Conservation (phyloP, 2,329 filamentous ascomycete species). For the Berkeleyomyces rouxiae region DNA sequence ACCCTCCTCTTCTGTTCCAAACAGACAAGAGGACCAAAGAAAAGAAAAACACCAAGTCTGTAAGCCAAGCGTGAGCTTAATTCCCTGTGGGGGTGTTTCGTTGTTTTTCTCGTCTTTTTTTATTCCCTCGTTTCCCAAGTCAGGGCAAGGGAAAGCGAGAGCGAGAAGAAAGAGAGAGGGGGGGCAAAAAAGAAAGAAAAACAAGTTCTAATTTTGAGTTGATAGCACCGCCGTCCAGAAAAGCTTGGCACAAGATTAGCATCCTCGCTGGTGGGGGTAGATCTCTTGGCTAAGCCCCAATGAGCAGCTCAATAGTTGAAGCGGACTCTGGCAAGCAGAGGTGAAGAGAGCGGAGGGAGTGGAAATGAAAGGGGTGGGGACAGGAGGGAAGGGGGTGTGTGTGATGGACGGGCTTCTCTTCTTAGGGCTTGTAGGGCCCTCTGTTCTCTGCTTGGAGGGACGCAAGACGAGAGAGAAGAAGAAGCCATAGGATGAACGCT, state of each 20-base stretch:
- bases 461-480: neutral
- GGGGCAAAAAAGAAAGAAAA: neutral
- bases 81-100: no score
- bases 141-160: no score
- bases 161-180: no score
- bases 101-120: no score
- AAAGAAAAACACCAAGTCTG: no score
- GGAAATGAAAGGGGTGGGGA: neutral
- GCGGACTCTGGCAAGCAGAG: neutral
- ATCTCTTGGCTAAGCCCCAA: neutral
- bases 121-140: no score
- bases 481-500: no score
- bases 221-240: neutral
- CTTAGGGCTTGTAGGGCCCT: no score
- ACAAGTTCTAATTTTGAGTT: neutral
- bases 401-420: no score
- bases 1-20: no score
- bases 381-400: neutral
- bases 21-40: no score
- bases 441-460: neutral
- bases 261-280: neutral
- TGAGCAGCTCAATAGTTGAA: neutral
- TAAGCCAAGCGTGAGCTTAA: no score
- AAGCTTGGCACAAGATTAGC: neutral
- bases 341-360: neutral